Base-by-base conservation (phyloP, 306 rosid genomes). In the Ziziphus jujuba region DNA sequence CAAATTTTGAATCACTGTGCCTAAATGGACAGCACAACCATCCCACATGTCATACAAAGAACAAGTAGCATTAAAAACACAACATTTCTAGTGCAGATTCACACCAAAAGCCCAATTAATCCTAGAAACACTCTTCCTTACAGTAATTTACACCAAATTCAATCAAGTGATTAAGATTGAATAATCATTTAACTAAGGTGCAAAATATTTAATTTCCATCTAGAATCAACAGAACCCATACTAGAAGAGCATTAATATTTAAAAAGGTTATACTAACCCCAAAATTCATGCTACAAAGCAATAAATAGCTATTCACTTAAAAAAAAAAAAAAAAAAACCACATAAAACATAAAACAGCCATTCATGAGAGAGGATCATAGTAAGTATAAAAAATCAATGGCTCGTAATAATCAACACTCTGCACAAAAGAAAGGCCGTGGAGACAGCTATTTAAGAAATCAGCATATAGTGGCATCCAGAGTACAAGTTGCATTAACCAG, bases 1-100 rank as follows among this genome's bases (percentile, higher is more conserved):
- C 73, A 33, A 62, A 75, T 82, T 87, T 90, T 12, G 87, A 84
- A 78, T 84, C 91, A 73, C 90, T 93, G 63, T 93, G 98, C 97
- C 97, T 93, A 74, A 64, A 75, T 22, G 35, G 48, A 71, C 67
- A 77, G 56, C 66, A 75, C 64, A 65, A 68, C 40, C 67, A 19
- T 19, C 76, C 54, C 63, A 65, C 16, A 66, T 57, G 31, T 36
- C 51, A 24, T 33, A 7, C 25, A 38, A 49, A 31, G 54, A 61
- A 61, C 10, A 71, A 50, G n/a, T 21, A 31, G 31, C 24, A 36
- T 61, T 22, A 40, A 52, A 28, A 3, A 51, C 59, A 53, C 28
- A 35, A 66, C 16, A 6, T 17, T 52, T 50, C 52, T 11, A 17
- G n/a, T 3, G 70, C 44, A 52, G 0, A 40, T 12, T 58, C 14